phyloP scores from a whole-genome alignment of 2,329 filamentous ascomycete genomes.

The Zymoseptoria crescenta region DNA sequence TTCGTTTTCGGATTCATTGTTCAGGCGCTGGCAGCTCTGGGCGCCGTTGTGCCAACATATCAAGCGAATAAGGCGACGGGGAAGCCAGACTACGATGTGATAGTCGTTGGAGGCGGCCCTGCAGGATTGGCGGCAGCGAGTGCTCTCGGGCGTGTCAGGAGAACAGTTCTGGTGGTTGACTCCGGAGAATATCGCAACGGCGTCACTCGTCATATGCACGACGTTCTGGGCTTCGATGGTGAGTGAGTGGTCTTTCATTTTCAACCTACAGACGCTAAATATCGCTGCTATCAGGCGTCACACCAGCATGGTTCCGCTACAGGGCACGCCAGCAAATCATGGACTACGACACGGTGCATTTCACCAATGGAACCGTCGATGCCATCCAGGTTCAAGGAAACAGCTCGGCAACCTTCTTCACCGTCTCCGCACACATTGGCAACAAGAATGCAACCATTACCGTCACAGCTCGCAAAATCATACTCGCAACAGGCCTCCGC shows the following conservation, averaged over 20 bases:
- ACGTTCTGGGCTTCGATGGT: slow-evolving; percentile 18
- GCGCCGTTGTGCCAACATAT: background rate
- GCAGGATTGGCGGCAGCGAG: slow-evolving; percentile 19
- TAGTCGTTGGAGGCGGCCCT: slow-evolving; percentile 15
- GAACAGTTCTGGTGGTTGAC: slow-evolving; percentile 17
- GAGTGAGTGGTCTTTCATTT: background rate
- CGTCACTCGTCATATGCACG: slow-evolving; percentile 13
- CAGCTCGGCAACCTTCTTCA: slow-evolving; percentile 2
- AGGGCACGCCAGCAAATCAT: slow-evolving; percentile 16
- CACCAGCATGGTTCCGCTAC: slow-evolving; percentile 17
- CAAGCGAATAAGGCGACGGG: slow-evolving; percentile 2
- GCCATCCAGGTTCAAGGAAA: slow-evolving; percentile 5
- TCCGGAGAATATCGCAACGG: slow-evolving; percentile 20
- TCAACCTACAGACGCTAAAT: background rate
- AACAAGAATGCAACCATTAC: slow-evolving; percentile 9
- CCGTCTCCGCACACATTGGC: slow-evolving; percentile 5
- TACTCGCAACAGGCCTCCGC: slow-evolving; percentile 17
- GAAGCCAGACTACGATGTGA: slow-evolving; percentile 8
- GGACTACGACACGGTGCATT: slow-evolving; percentile 11
- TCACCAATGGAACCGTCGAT: slow-evolving; percentile 9
- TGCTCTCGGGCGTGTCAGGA: slow-evolving; percentile 17
- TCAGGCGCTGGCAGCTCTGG: background rate
- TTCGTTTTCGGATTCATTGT: background rate
- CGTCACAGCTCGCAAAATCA: slow-evolving; percentile 12
- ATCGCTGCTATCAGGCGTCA: background rate